Conservation (phyloP, 331 rosid genomes). For the Erythrophleum ivorense region DNA sequence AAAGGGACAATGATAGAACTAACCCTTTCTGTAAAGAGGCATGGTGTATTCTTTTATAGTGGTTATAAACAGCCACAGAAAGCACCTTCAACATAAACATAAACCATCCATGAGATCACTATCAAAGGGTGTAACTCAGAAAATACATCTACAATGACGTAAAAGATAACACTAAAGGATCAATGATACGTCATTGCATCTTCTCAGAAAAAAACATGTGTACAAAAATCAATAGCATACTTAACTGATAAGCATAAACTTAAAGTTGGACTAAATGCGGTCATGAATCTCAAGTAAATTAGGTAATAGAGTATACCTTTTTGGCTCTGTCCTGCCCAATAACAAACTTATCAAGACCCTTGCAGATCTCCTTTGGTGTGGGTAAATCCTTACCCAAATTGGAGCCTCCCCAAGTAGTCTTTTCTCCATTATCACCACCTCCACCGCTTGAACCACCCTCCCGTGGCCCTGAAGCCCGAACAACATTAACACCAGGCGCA, state of each 20-base stretch:
- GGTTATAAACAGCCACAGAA: conserved; percentile 91
- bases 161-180: not conserved
- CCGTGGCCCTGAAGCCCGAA: conserved; percentile 64
- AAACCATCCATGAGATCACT: conserved; percentile 27
- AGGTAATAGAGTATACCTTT: conserved; percentile 48
- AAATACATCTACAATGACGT: conserved; percentile 14
- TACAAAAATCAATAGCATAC: not conserved
- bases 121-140: not conserved
- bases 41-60: conserved; percentile 82
- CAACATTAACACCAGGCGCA: conserved; percentile 61
- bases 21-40: conserved; percentile 72
- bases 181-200: not conserved
- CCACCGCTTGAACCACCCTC: conserved; percentile 49
- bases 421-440: conserved; percentile 46
- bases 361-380: conserved; percentile 81
- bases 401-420: conserved; percentile 79
- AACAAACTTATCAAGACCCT: conserved; percentile 85
- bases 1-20: conserved; percentile 38
- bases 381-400: conserved; percentile 84
- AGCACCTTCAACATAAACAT: conserved; percentile 68
- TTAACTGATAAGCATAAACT: not conserved
- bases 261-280: not conserved
- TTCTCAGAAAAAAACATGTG: not conserved
- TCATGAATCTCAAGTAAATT: not conserved
- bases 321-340: conserved; percentile 84